Evolutionary conservation across 371 early-diverging fungal species (phyloP).

Genomic region (Phascolomyces articulosus): DNA sequence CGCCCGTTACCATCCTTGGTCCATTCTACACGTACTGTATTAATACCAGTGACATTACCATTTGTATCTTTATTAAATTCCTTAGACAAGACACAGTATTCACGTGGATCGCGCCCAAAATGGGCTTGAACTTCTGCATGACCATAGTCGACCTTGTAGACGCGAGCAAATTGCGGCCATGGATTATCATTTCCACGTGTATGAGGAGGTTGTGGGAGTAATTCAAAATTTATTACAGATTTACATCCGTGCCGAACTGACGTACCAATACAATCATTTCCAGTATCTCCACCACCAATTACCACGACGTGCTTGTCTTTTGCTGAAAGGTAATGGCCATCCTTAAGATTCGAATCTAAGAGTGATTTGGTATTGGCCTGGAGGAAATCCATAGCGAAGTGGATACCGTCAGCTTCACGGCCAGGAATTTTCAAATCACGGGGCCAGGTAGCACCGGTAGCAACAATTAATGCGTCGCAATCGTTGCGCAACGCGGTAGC

Average conservation of each 20-base stretch:
- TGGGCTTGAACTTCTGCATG: conserved; percentile 87
- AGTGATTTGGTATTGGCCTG: conserved; percentile 87
- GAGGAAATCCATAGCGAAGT: conserved; percentile 97
- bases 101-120: conserved; percentile 91
- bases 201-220: conserved; percentile 89
- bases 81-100: conserved; percentile 91
- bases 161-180: conserved; percentile 95
- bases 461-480: conserved; percentile 86
- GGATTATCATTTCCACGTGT: conserved; percentile 87
- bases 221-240: conserved; percentile 93
- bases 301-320: conserved; percentile 93
- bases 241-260: conserved; percentile 93
- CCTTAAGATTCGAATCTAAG: conserved; percentile 73
- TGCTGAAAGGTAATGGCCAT: conserved; percentile 81
- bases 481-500: conserved; percentile 61
- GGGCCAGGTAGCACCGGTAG: conserved; percentile 97
- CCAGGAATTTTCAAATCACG: conserved; percentile 90
- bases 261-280: conserved; percentile 95
- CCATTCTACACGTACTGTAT: conserved; percentile 95
- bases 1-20: conserved; percentile 73
- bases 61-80: conserved; percentile 84
- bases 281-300: conserved; percentile 98
- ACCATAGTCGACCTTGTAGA: conserved; percentile 94
- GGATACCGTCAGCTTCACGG: conserved; percentile 85
- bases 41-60: conserved; percentile 85